Conservation (phyloP, 768 basidiomycete genomes). For the Pleurotus eryngii region DNA sequence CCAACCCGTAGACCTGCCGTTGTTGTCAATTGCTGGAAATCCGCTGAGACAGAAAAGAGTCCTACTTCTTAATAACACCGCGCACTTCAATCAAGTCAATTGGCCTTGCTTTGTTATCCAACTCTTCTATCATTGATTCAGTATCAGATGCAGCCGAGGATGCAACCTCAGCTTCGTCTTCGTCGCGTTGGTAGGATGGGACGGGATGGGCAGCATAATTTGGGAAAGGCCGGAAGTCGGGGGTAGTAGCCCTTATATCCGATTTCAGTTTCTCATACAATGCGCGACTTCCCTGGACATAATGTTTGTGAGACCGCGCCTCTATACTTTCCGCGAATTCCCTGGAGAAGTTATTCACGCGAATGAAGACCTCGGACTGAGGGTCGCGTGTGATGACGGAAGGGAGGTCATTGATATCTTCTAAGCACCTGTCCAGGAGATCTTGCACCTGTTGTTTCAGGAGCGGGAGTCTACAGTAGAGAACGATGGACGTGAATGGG, state of each 20-base stretch:
- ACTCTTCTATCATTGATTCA: neutral
- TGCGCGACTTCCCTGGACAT: constrained; percentile 27
- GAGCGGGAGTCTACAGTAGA: constrained; percentile 40
- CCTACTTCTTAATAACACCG: constrained; percentile 24
- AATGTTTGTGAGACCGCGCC: constrained; percentile 13
- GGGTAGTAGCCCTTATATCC: constrained; percentile 28
- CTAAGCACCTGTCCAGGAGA: constrained; percentile 31
- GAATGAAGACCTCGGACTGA: constrained; percentile 40
- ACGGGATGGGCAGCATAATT: neutral
- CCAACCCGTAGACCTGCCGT: constrained; percentile 31
- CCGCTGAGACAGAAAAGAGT: neutral
- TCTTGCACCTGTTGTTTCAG: constrained; percentile 36
- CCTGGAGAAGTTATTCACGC: constrained; percentile 41
- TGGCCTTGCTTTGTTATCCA: constrained; percentile 1
- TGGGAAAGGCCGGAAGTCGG: constrained; percentile 29
- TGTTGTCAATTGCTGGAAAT: too few relatives aligned
- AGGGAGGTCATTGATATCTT: constrained; percentile 39
- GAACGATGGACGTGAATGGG: neutral
- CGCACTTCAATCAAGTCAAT: constrained; percentile 22
- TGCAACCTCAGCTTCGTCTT: neutral
- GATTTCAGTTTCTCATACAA: constrained; percentile 27
- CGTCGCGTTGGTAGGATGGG: neutral
- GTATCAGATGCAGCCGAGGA: neutral
- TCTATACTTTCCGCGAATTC: constrained; percentile 25
- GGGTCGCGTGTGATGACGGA: constrained; percentile 33